Conservation (phyloP, 2,329 filamentous ascomycete species). For the Hirsutella thompsonii region DNA sequence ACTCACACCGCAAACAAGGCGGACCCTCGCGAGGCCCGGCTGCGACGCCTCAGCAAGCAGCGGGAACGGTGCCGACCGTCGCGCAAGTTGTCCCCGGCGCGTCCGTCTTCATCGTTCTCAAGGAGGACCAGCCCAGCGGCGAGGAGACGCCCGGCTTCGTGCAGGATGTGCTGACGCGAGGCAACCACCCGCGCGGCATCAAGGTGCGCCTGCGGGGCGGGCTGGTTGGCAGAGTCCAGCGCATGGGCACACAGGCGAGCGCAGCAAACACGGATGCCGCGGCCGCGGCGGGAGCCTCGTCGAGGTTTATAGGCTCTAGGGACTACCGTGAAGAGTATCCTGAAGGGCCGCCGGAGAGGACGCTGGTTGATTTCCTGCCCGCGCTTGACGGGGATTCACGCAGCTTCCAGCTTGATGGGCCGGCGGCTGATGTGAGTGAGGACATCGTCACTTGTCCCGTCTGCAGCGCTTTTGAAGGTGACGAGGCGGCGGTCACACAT, state of each 20-base stretch:
- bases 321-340: slow-evolving; percentile 8
- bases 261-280: slow-evolving; percentile 4
- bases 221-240: slow-evolving; percentile 61
- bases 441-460: slow-evolving; percentile 42
- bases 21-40: slow-evolving; percentile 4
- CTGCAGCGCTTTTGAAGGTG: slow-evolving; percentile 53
- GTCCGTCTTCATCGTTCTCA: slow-evolving; percentile 59
- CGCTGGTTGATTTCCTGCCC: slow-evolving; percentile 34
- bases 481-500: slow-evolving; percentile 53
- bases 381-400: slow-evolving; percentile 17
- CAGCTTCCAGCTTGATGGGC: background rate
- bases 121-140: slow-evolving; percentile 63
- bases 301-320: slow-evolving; percentile 19
- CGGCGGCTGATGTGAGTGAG: background rate
- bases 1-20: slow-evolving; percentile 3
- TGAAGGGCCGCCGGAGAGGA: slow-evolving; percentile 24
- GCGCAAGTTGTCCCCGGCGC: slow-evolving; percentile 46
- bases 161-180: slow-evolving; percentile 54
- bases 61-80: slow-evolving; percentile 31
- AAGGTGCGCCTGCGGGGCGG: slow-evolving; percentile 64
- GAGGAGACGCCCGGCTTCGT: slow-evolving; percentile 56
- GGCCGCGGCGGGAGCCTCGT: slow-evolving; percentile 20
- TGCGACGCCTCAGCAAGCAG: slow-evolving; percentile 20
- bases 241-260: slow-evolving; percentile 26
- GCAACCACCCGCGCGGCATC: slow-evolving; percentile 66